Evolutionary conservation across 495 filamentous ascomycete species (phyloP).

Genomic region (Aspergillus campestris): DNA sequence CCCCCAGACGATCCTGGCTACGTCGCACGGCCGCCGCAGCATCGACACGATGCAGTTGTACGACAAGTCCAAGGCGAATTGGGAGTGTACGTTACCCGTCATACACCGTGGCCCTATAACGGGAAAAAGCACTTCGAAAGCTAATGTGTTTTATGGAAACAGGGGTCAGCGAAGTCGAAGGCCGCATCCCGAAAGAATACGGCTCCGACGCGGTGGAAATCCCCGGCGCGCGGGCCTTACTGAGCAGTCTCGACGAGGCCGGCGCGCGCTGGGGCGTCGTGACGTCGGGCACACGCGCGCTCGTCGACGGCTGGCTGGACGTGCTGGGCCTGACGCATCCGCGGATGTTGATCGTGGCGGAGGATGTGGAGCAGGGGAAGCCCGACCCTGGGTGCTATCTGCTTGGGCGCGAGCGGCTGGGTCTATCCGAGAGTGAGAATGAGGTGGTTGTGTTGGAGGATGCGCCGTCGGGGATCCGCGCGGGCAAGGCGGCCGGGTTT

Average conservation of each 20-base stretch:
- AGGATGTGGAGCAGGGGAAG: constrained; percentile 81
- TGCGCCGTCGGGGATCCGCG: constrained; percentile 79
- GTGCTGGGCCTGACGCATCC: constrained; percentile 69
- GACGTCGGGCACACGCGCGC: constrained; percentile 74
- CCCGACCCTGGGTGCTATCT: constrained; percentile 76
- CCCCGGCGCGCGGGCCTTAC: constrained; percentile 54
- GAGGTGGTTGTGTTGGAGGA: constrained; percentile 82
- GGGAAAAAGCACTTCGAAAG: constrained; percentile 1
- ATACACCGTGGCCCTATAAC: background rate
- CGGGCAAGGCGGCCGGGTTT: constrained; percentile 85
- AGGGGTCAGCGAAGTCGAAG: constrained; percentile 78
- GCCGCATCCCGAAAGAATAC: constrained; percentile 63
- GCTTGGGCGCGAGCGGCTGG: constrained; percentile 58
- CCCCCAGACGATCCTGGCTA: constrained; percentile 71
- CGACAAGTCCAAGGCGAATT: constrained; percentile 72
- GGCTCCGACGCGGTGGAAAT: constrained; percentile 76
- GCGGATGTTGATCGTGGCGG: constrained; percentile 68
- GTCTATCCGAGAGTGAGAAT: constrained; percentile 29
- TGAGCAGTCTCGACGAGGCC: constrained; percentile 47
- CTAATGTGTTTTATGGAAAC: constrained; percentile 3
- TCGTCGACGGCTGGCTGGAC: constrained; percentile 80
- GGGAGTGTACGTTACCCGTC: constrained; percentile 68
- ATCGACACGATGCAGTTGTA: constrained; percentile 73
- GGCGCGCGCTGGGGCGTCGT: constrained; percentile 81
- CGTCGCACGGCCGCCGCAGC: constrained; percentile 78